Conservation (phyloP, 768 basidiomycete species). For the Boletus bicolor region DNA sequence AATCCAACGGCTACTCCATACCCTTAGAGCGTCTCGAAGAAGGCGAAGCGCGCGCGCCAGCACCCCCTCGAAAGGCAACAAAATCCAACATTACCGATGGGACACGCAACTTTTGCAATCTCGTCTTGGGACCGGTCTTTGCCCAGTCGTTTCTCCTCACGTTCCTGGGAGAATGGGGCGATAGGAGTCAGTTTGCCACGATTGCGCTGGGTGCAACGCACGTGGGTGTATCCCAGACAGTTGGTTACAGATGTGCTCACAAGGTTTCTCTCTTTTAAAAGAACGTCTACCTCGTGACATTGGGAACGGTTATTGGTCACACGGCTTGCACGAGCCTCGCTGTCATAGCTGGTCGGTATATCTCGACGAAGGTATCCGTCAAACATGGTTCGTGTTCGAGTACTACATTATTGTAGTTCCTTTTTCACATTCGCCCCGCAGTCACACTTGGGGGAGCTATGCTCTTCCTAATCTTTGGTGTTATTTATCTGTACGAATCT, state of each 20-base stretch:
- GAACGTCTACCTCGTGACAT: constrained; percentile 89
- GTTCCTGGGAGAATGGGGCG: constrained; percentile 99
- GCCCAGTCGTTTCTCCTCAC: constrained; percentile 94
- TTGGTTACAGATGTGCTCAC: constrained; percentile 5
- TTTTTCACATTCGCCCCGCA: constrained; percentile 27
- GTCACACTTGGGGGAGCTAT: constrained; percentile 81
- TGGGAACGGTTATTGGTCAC: constrained; percentile 90
- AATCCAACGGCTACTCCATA: constrained; percentile 42
- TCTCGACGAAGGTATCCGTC: constrained; percentile 92
- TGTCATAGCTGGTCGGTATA: constrained; percentile 88
- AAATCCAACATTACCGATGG: constrained; percentile 49
- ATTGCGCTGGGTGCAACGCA: constrained; percentile 95
- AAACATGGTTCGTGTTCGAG: constrained; percentile 66
- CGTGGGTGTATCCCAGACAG: constrained; percentile 44
- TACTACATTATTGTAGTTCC: neutral
- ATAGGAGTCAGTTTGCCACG: constrained; percentile 95
- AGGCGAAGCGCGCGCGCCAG: constrained; percentile 37
- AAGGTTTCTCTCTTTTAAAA: constrained; percentile 29
- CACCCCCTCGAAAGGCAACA: constrained; percentile 15
- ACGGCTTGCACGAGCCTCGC: constrained; percentile 83
- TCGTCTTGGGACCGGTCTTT: constrained; percentile 88
- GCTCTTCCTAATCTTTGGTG: constrained; percentile 80
- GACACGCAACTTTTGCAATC: constrained; percentile 74
- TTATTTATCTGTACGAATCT: constrained; percentile 74
- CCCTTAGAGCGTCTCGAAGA: constrained; percentile 78